Percentiles rank a stretch among this genome's conserved stretches.
phyloP scores from a whole-genome alignment of 2,329 filamentous ascomycete genomes.

The Neodidymelliopsis sp. region DNA sequence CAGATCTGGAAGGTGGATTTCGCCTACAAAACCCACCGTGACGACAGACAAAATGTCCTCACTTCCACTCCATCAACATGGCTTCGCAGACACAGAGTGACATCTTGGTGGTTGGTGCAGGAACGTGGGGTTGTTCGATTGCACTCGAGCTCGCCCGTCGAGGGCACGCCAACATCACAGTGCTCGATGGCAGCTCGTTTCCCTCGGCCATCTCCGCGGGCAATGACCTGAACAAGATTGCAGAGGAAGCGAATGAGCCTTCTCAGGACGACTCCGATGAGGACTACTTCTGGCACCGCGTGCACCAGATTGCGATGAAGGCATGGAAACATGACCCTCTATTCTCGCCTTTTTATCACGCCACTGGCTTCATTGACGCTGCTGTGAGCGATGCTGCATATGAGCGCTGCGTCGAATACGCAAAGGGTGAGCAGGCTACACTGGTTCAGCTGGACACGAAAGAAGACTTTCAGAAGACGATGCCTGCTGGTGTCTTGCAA shows the following conservation, averaged over 20 bases:
- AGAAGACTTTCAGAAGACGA: constrained; percentile 58
- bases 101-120: constrained; percentile 57
- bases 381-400: constrained; percentile 53
- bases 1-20: constrained; percentile 9
- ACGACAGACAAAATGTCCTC: background rate
- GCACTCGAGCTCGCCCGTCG: constrained; percentile 58
- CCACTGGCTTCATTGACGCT: constrained; percentile 58
- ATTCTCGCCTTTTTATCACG: constrained; percentile 55
- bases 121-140: constrained; percentile 60
- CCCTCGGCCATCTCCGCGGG: constrained; percentile 57
- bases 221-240: constrained; percentile 60
- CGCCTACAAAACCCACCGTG: constrained; percentile 1
- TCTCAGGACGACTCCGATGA: constrained; percentile 39
- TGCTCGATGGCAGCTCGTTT: constrained; percentile 54
- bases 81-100: constrained; percentile 7
- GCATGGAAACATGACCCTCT: constrained; percentile 55
- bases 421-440: constrained; percentile 41
- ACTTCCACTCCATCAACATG: constrained; percentile 1
- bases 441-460: constrained; percentile 50
- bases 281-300: constrained; percentile 44
- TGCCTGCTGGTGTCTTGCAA: constrained; percentile 61
- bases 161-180: constrained; percentile 55
- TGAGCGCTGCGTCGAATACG: constrained; percentile 47
- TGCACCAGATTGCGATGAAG: constrained; percentile 48
- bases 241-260: constrained; percentile 45